Conservation (phyloP, 768 basidiomycete genomes). For the Neoboletus subvelutipes region DNA sequence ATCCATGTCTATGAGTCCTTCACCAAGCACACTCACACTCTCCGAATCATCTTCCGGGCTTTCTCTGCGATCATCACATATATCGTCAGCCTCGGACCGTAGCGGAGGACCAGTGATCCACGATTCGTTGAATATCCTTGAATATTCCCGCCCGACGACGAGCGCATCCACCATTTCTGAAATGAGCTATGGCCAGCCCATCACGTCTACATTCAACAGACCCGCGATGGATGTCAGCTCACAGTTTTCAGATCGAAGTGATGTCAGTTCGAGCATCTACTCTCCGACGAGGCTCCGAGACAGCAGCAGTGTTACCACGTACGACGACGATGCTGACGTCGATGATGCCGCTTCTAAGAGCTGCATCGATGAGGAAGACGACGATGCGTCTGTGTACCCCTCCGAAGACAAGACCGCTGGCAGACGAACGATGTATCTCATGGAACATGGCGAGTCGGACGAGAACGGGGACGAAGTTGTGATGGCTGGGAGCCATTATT, state of each 20-base stretch:
- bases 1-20: conserved; percentile 13
- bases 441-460: conserved; percentile 28
- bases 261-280: conserved; percentile 19
- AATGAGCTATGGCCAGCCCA: conserved; percentile 19
- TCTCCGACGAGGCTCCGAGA: conserved; percentile 17
- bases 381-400: conserved; percentile 32
- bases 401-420: conserved; percentile 34
- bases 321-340: conserved; percentile 24
- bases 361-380: conserved; percentile 21
- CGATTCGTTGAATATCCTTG: conserved; percentile 11
- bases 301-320: conserved; percentile 16
- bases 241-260: conserved; percentile 22
- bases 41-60: conserved; percentile 32
- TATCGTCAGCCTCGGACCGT: conserved; percentile 21
- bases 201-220: conserved; percentile 4
- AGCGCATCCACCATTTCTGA: conserved; percentile 23
- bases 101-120: conserved; percentile 5
- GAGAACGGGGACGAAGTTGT: conserved; percentile 24
- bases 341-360: conserved; percentile 15
- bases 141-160: conserved; percentile 21
- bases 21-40: conserved; percentile 20
- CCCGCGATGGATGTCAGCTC: conserved; percentile 8
- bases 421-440: conserved; percentile 35
- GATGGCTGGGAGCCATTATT: conserved; percentile 21
- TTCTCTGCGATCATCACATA: conserved; percentile 28